Conservation (phyloP, 805 yeast species). For the Starmera quercuum region DNA sequence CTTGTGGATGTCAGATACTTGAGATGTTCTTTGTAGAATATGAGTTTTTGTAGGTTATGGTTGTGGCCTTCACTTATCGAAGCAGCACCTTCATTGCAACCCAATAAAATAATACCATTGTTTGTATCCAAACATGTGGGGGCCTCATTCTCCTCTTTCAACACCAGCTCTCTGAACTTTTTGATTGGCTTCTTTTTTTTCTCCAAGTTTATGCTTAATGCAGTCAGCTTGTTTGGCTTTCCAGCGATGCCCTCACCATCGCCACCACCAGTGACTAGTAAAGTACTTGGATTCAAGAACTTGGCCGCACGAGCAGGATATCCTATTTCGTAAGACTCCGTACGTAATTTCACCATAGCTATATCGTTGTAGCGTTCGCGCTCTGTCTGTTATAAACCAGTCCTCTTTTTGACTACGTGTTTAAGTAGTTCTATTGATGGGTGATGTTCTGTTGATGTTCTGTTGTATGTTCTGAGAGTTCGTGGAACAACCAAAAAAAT, state of each 20-base stretch:
- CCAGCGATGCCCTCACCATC: slow-evolving; percentile 41
- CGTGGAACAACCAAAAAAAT: too few relatives aligned
- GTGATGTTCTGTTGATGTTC: too few relatives aligned
- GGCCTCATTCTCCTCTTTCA: slow-evolving; percentile 67
- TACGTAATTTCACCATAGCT: slow-evolving; percentile 14
- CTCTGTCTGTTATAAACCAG: too few relatives aligned
- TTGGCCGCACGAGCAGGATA: slow-evolving; percentile 79
- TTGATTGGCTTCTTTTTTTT: slow-evolving; percentile 44
- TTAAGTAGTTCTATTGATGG: too few relatives aligned
- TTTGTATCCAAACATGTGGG: slow-evolving; percentile 73
- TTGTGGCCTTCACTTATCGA: slow-evolving; percentile 46
- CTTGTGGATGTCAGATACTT: slow-evolving; percentile 60
- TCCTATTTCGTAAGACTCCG: slow-evolving; percentile 30
- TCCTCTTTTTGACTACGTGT: not conserved
- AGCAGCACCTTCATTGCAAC: slow-evolving; percentile 67
- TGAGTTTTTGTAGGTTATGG: slow-evolving; percentile 69
- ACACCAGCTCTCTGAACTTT: slow-evolving; percentile 58
- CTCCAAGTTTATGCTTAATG: slow-evolving; percentile 51
- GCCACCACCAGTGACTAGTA: slow-evolving; percentile 87
- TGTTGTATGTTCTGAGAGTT: too few relatives aligned
- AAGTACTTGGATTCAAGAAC: slow-evolving; percentile 54
- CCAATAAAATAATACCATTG: slow-evolving; percentile 50
- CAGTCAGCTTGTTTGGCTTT: slow-evolving; percentile 76
- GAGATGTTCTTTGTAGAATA: slow-evolving; percentile 61
- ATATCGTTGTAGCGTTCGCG: not conserved